phyloP scores from a whole-genome alignment of 2,329 filamentous ascomycete genomes.

The Leptographium radiaticola region DNA sequence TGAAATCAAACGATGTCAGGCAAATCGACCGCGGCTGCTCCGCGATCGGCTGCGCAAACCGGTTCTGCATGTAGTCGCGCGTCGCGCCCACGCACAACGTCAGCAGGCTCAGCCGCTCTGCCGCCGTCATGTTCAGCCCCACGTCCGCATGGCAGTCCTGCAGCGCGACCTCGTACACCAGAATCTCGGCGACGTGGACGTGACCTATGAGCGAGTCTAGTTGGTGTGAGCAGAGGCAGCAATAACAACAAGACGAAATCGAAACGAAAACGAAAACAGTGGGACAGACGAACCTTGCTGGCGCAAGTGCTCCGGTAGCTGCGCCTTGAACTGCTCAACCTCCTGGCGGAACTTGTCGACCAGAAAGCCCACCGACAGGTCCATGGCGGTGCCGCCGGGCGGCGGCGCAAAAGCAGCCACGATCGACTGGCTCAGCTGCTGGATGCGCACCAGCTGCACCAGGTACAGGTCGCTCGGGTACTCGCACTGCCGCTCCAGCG shows the following conservation, averaged over 20 bases:
- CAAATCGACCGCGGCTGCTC: slow-evolving; percentile 27
- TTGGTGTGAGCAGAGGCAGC: neutral
- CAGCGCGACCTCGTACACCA: slow-evolving; percentile 33
- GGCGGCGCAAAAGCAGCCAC: slow-evolving; percentile 24
- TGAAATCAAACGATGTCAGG: slow-evolving; percentile 32
- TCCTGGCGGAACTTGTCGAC: slow-evolving; percentile 31
- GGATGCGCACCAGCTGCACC: slow-evolving; percentile 31
- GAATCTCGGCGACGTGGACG: slow-evolving; percentile 29
- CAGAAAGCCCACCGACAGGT: slow-evolving; percentile 25
- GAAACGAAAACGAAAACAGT: no score
- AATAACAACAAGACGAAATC: neutral
- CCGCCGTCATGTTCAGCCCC: slow-evolving; percentile 17
- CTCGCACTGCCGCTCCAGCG: slow-evolving; percentile 28
- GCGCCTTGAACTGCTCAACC: slow-evolving; percentile 18
- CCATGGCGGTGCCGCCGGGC: slow-evolving; percentile 16
- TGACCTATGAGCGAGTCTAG: slow-evolving; percentile 16
- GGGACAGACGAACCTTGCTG: slow-evolving; percentile 1
- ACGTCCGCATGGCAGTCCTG: slow-evolving; percentile 22
- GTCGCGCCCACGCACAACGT: slow-evolving; percentile 29
- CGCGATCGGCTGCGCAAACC: slow-evolving; percentile 10
- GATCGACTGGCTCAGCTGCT: slow-evolving; percentile 35
- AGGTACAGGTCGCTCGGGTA: slow-evolving; percentile 30
- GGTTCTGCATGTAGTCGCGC: slow-evolving; percentile 24
- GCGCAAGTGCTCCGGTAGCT: slow-evolving; percentile 1
- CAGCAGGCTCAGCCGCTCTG: slow-evolving; percentile 31